phyloP scores from a whole-genome alignment of 2,329 filamentous ascomycete species.

The Alternaria rosae region DNA sequence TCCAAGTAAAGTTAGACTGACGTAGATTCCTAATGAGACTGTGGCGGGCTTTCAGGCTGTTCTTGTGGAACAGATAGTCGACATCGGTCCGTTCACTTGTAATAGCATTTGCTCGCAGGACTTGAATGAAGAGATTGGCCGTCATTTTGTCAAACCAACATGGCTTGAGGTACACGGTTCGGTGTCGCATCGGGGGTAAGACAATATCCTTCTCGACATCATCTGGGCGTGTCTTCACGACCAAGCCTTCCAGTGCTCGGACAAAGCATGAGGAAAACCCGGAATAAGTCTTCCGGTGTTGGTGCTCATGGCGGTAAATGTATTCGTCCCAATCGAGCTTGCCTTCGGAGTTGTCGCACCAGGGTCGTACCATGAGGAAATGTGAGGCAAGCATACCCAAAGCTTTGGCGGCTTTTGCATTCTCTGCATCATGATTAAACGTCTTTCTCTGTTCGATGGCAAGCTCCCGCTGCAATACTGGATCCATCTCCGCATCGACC shows the following conservation, averaged over 20 bases:
- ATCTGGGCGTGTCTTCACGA: conserved; percentile 78
- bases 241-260: conserved; percentile 76
- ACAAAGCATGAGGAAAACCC: conserved; percentile 66
- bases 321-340: conserved; percentile 78
- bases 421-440: conserved; percentile 50
- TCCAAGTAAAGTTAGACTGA: conserved; percentile 86
- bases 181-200: conserved; percentile 76
- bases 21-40: conserved; percentile 79
- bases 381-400: conserved; percentile 70
- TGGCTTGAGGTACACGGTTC: conserved; percentile 76
- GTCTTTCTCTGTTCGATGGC: conserved; percentile 51
- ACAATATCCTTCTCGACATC: conserved; percentile 70
- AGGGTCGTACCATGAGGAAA: conserved; percentile 80
- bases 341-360: conserved; percentile 70
- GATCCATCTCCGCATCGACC: conserved; percentile 40
- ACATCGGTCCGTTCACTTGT: conserved; percentile 83
- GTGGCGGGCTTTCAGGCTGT: conserved; percentile 71
- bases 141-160: conserved; percentile 85
- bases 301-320: conserved; percentile 61
- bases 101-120: conserved; percentile 84
- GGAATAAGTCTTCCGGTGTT: conserved; percentile 63
- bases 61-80: conserved; percentile 88
- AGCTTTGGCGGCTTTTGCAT: conserved; percentile 60
- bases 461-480: conserved; percentile 28
- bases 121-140: conserved; percentile 83